Evolutionary conservation across 108 stramenopile genomes (phyloP).

Genomic region (Skeletonema marinoi): DNA sequence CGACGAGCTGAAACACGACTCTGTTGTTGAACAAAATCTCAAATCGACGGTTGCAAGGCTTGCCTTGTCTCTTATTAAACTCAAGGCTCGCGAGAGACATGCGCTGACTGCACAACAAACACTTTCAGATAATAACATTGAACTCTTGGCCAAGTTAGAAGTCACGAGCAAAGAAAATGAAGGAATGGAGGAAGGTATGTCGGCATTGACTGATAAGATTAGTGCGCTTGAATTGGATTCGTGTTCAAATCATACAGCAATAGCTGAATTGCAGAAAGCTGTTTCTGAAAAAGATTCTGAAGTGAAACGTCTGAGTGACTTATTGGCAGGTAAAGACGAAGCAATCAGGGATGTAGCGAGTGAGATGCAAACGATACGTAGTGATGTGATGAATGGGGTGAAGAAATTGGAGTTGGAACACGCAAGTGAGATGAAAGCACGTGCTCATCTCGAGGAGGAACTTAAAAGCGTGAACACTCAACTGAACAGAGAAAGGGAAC

Average conservation of each 20-base stretch:
- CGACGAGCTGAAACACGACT: not conserved
- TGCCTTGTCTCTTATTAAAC: not conserved
- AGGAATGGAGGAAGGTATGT: not conserved
- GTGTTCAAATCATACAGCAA: not conserved
- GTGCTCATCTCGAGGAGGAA: not conserved
- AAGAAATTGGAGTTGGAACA: not conserved
- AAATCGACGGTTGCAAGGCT: not conserved
- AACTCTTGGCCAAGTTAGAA: not conserved
- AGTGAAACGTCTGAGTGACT: not conserved
- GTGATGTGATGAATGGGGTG: not conserved
- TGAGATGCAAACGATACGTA: not conserved
- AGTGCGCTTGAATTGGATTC: not conserved
- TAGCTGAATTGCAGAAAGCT: not conserved
- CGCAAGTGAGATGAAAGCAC: not conserved
- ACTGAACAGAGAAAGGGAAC: not conserved
- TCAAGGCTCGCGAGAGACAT: not conserved
- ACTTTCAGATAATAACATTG: not conserved
- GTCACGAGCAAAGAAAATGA: not conserved
- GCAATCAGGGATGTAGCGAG: not conserved
- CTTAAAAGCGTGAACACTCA: not conserved
- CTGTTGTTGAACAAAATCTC: not conserved
- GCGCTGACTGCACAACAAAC: not conserved
- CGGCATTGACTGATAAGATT: not conserved
- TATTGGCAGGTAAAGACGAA: not conserved
- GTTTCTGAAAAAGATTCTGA: not conserved